Base-by-base conservation (phyloP, 164 flowering plant species). In the Macadamia tetraphylla region DNA sequence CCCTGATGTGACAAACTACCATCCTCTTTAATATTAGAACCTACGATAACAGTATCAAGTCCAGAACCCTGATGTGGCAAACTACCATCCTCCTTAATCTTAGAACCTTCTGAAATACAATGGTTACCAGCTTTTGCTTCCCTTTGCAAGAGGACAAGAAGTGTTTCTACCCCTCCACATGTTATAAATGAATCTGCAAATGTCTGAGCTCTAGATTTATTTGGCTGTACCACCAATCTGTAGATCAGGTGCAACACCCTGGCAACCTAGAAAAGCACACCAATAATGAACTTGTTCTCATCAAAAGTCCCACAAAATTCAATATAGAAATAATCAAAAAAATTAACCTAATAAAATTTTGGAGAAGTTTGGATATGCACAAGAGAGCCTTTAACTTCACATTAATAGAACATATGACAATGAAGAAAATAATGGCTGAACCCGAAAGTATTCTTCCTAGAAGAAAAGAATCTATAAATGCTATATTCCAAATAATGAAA, bases 171-270 rank as follows among this genome's bases (percentile, higher is more conserved):
- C 62, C 98, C 99, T 64, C 99, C 98, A 80, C 87, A 83, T 63
- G 88, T 81, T 74, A 95, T 76, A 78, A 95, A 95, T 63, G 96
- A 86, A 73, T 89, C 91, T 0, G 96, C 91, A 83, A 95, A 95
- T 68, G 80, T 83, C 65, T 90, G 82, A 72, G 99, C 94, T 78
- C 98, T 88, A 15, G 90, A 78, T 61, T 88, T 78, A 78, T 95
- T 95, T 70, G 99, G 99, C 73, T 95, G 99, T 60, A 92, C 94
- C 60, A 95, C 88, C 82, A 95, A 78, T 77, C 98, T 83, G 74
- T 90, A 92, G 65, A 95, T 78, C 63, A 95, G 81, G 75, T 89
- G 96, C 87, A 95, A 79, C 66, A 89, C 93, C 79, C 99, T 85
- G 51, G 96, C 84, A 81, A 92, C 96, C 99, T 94, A 87, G 68